Base-by-base conservation (phyloP, 495 filamentous ascomycete species). In the Poronia punctata region DNA sequence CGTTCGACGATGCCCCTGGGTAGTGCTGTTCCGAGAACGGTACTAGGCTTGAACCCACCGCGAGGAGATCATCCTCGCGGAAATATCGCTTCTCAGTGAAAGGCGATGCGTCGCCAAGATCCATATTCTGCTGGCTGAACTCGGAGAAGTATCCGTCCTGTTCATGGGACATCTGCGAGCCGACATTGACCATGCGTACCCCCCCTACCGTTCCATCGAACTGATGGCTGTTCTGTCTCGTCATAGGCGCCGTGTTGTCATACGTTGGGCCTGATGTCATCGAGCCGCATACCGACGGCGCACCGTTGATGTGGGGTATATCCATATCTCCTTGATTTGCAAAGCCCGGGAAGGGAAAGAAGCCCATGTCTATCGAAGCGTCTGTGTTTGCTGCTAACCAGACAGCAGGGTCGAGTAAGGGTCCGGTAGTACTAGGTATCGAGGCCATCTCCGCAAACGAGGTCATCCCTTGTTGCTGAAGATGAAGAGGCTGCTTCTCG, bases 191-290 rank as follows among this genome's bases (percentile, higher is more conserved):
- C 65, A 72, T 70, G 29, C 38, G 50, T 24, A 70, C 60, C 38
- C 57, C 64, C 35, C 53, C 51, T 2, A 55, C 48, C 7, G 64
- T 49, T 3, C 52, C 60, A 38, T 66, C 66, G 44, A 65, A 62
- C 29, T 67, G 33, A 28, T n/a, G n/a, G 46, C 68, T 72, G 40
- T 65, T 66, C 27, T 60, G 57, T 28, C 68, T 56, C 1, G 61
- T 65, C 68, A 72, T 71, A 29, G 68, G 62, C 4, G 55, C 52
- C 0, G 62, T 67, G 21, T 45, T 45, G 15, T 62, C 64, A 18
- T 64, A 46, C 1, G 64, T 68, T 16, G 68, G 59, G 15, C 56
- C 63, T 27, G 67, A 67, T 11, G 64, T 65, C 57, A 71, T 56
- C 4, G 68, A 72, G 21, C 64, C 67, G 39, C 63, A 70, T 5